Conservation (phyloP, 2,329 filamentous ascomycete species). For the Colletotrichum euphorbiae region DNA sequence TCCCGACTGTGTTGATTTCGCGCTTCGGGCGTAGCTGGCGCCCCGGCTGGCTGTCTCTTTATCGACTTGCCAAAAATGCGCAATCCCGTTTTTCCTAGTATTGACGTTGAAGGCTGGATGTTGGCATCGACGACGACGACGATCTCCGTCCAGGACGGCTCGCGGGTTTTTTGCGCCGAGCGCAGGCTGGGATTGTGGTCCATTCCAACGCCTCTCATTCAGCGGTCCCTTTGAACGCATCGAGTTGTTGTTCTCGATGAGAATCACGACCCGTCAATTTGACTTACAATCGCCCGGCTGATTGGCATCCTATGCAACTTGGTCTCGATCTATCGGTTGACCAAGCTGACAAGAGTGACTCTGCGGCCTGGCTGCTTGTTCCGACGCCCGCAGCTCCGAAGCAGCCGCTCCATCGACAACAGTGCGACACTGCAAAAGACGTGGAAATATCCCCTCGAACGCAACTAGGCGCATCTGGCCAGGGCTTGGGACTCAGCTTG, state of each 20-base stretch:
- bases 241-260: too few species aligned
- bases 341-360: not conserved
- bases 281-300: not conserved
- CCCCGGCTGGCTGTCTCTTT: not conserved
- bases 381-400: conserved; percentile 5
- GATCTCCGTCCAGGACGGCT: not conserved
- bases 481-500: not conserved
- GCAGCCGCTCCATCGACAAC: not conserved
- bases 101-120: not conserved
- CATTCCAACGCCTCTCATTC: not conserved
- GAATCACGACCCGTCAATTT: too few species aligned
- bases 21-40: not conserved
- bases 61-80: not conserved
- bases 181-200: too few species aligned
- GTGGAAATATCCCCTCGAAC: not conserved
- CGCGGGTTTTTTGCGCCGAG: not conserved
- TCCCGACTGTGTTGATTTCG: not conserved
- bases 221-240: not conserved
- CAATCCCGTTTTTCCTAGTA: not conserved
- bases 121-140: not conserved
- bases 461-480: not conserved
- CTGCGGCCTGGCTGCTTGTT: not conserved
- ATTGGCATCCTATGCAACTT: not conserved
- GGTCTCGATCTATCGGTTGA: not conserved
- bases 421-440: conserved; percentile 2